Base-by-base conservation (phyloP, 164 flowering plant genomes). In the Litsea cubeba region DNA sequence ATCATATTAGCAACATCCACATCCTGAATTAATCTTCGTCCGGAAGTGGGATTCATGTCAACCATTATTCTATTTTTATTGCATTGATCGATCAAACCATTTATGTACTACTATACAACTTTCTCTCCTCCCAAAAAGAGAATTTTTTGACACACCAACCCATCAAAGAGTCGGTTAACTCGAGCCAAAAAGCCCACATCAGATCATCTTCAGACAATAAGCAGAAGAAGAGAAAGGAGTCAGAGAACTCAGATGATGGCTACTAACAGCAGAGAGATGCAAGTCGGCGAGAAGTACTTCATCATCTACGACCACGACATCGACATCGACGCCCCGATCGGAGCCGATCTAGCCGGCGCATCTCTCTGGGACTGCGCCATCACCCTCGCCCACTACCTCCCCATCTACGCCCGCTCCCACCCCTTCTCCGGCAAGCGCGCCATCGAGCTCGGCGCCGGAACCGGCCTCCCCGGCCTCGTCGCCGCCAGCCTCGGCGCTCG, bases 391-490 rank as follows among this genome's bases (percentile, higher is more conserved):
- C 58, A 75, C 77, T 75, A 75, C 77, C 77, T 75, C 60, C 75
- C 75, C 24, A 35, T 50, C 69, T 73, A 73, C 75, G 75, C 69
- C 69, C 77, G 35, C 2, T 58, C 68, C 68, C 67, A 35, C 68
- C 72, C 72, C 35, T 28, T 75, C 46, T 23, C 77, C 77, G 17
- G 23, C 72, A 69, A 58, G 8, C 15, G 35, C 14, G 72, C 69
- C 67, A 50, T 75, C 72, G 77, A 75, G 68, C 28, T 75, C 72
- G 77, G 77, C 72, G 67, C 77, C 40, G 77, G 77, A 0, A 75
- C 77, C 18, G 77, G 77, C 58, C 77, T 75, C 35, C 72, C 77
- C 2, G 77, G 72, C 40, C 40, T 75, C 58, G 67, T 51, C 35
- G 77, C 77, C 32, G 77, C 72, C 11, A 35, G 54, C 66, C 72